These are phyloP conservation scores for Nannochloris sp. DNA, from an alignment of 139 green algal genomes.

Conservation along the genomic window DNA sequence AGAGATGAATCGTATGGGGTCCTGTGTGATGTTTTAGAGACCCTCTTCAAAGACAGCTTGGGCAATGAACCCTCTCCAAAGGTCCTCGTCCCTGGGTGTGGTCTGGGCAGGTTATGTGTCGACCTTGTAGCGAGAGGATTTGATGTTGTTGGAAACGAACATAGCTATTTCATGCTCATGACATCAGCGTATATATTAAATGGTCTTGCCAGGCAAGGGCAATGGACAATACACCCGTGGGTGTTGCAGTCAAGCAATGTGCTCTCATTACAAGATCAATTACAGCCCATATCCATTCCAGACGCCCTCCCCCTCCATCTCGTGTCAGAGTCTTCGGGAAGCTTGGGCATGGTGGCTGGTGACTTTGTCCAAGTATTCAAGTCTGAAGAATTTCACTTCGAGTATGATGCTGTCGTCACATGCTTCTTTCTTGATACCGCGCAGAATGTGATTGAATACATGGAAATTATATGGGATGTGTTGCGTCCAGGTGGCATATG, in stretches of 20 bases:
- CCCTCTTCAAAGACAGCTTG: not conserved
- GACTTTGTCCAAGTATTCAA: conserved; percentile 92
- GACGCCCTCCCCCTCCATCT: conserved; percentile 53
- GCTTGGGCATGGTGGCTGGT: conserved; percentile 77
- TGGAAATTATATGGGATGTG: conserved; percentile 59
- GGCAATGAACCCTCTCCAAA: not conserved
- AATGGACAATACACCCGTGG: conserved; percentile 71
- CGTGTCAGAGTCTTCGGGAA: conserved; percentile 13
- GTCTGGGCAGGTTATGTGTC: conserved; percentile 72
- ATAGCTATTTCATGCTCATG: conserved; percentile 96
- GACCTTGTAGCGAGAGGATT: conserved; percentile 58
- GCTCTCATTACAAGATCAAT: conserved; percentile 52
- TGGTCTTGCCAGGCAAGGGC: conserved; percentile 12
- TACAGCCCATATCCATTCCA: conserved; percentile 59
- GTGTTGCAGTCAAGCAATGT: conserved; percentile 67
- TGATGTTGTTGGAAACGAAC: conserved; percentile 85
- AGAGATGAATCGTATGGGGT: conserved; percentile 59
- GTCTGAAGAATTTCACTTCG: conserved; percentile 23
- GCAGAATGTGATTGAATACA: conserved; percentile 94
- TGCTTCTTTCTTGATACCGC: conserved; percentile 99
- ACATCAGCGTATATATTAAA: conserved; percentile 86
- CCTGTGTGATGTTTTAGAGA: conserved; percentile 37
- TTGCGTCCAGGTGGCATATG: conserved; percentile 57
- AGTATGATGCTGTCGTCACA: conserved; percentile 83
- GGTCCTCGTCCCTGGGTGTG: conserved; percentile 77